These are phyloP conservation scores for Solanum appendiculatum DNA, from an alignment of 257 asterid genomes.

Conservation along the genomic window DNA sequence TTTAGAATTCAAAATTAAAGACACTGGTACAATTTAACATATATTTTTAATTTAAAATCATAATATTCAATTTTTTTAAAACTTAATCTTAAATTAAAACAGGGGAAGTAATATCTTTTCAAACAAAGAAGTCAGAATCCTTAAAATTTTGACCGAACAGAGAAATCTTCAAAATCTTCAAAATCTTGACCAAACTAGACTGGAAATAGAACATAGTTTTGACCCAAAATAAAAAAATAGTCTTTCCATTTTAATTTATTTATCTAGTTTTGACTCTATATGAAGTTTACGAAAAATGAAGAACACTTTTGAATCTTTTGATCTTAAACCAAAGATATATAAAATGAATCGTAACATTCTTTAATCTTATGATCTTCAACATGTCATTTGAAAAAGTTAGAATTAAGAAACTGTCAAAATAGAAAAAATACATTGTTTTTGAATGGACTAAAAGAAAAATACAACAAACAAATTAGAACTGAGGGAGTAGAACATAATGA, in stretches of 20 bases:
- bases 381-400: background rate
- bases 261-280: background rate
- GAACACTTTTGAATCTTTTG: background rate
- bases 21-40: too few relatives aligned
- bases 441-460: background rate
- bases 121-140: background rate
- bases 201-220: background rate
- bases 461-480: background rate
- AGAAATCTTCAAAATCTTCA: background rate
- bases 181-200: background rate
- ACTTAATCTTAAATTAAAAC: too few relatives aligned
- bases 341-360: background rate
- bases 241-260: background rate
- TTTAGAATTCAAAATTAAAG: background rate
- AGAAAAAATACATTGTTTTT: too few relatives aligned
- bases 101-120: too few relatives aligned
- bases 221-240: background rate
- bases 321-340: background rate
- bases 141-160: background rate
- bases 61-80: background rate
- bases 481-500: background rate
- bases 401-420: too few relatives aligned
- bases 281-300: background rate
- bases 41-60: background rate
- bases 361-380: background rate